Conservation (phyloP, 371 early-diverging fungal genomes). For the Zychaea mexicana region DNA sequence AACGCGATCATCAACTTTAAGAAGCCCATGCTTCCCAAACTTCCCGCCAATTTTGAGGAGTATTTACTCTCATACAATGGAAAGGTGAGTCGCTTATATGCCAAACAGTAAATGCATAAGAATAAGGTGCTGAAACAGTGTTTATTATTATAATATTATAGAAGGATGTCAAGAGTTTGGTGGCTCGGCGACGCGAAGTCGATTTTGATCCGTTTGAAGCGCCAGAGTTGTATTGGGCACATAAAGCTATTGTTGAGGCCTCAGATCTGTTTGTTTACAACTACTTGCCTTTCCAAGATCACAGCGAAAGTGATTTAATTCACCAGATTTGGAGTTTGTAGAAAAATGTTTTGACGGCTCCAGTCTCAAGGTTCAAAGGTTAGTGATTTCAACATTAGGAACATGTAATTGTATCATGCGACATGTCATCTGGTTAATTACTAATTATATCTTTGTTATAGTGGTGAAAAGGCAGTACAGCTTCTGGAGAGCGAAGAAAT, state of each 20-base stretch:
- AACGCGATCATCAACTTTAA: neutral
- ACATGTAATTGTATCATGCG: neutral
- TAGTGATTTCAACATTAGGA: too few relatives aligned
- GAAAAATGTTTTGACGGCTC: conserved; percentile 8
- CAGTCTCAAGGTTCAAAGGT: neutral
- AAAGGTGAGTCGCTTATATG: conserved; percentile 1
- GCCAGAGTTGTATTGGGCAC: conserved; percentile 10
- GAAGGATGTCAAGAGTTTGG: neutral
- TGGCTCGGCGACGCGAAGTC: neutral
- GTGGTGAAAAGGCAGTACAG: neutral
- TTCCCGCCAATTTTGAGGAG: neutral
- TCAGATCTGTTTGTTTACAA: conserved; percentile 1
- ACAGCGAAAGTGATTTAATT: conserved; percentile 4
- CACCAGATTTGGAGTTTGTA: conserved; percentile 2
- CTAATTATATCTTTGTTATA: neutral
- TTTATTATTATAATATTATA: neutral
- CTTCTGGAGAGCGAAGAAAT: neutral
- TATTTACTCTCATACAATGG: conserved; percentile 1
- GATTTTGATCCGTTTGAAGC: neutral
- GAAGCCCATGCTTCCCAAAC: neutral
- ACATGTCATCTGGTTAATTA: neutral
- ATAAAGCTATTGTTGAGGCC: neutral
- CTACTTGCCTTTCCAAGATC: neutral
- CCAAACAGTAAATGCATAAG: too few relatives aligned
- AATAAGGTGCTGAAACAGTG: too few relatives aligned